Conservation (phyloP, 169 alveolate genomes). For the Blepharisma undulans region DNA sequence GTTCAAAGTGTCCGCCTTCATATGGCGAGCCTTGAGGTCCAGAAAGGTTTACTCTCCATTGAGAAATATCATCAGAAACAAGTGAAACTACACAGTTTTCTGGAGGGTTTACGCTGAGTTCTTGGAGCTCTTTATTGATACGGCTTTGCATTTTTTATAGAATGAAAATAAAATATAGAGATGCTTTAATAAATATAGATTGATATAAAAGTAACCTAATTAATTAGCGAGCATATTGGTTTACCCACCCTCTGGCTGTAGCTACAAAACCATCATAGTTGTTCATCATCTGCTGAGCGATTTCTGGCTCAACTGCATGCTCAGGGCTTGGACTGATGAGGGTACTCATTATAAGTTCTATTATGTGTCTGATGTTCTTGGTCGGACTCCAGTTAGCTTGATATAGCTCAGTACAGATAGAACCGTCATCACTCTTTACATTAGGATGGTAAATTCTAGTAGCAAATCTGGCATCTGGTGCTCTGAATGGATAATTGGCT, state of each 20-base stretch:
- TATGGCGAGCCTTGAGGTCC: slow-evolving; percentile 51
- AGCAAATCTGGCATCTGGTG: slow-evolving; percentile 42
- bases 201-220: background rate
- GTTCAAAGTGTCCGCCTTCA: slow-evolving; percentile 44
- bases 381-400: slow-evolving; percentile 49
- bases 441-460: slow-evolving; percentile 55
- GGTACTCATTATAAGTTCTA: slow-evolving; percentile 38
- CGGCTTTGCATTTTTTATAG: slow-evolving; percentile 34
- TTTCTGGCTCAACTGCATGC: slow-evolving; percentile 46
- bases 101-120: slow-evolving; percentile 29
- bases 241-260: slow-evolving; percentile 44
- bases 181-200: too few relatives aligned
- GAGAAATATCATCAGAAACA: background rate
- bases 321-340: slow-evolving; percentile 36
- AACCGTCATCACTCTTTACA: slow-evolving; percentile 48
- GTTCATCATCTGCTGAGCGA: slow-evolving; percentile 17
- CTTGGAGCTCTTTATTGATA: slow-evolving; percentile 22
- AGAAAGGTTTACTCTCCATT: slow-evolving; percentile 34
- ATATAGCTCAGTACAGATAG: slow-evolving; percentile 41
- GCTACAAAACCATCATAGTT: slow-evolving; percentile 38
- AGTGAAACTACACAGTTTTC: background rate
- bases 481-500: slow-evolving; percentile 56
- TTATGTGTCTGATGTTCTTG: slow-evolving; percentile 34
- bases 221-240: slow-evolving; percentile 41
- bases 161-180: too few relatives aligned